A percentile compares a stretch with the other conserved stretches of the same genome.
Conservation (phyloP, 495 filamentous ascomycete genomes). For the Chaetomium fimeti region DNA sequence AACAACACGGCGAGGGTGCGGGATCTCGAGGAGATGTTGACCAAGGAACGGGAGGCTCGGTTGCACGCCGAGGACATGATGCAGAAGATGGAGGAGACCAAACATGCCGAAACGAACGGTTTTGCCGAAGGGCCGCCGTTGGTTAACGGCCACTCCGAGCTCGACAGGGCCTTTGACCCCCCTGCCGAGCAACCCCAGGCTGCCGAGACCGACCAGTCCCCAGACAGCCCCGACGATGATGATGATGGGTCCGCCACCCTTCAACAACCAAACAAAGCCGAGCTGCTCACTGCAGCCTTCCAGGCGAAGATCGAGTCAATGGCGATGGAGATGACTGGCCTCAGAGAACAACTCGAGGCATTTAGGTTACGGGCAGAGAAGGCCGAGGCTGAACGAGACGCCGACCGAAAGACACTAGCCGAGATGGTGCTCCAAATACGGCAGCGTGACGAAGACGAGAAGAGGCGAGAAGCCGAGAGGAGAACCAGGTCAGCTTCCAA, state of each 20-base stretch:
- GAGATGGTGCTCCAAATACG: slow-evolving; percentile 88
- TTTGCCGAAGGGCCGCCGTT: slow-evolving; percentile 26
- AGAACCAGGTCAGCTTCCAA: slow-evolving; percentile 28
- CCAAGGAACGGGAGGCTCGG: slow-evolving; percentile 75
- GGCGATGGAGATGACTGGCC: slow-evolving; percentile 76
- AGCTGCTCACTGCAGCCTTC: slow-evolving; percentile 50
- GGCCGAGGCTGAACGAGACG: slow-evolving; percentile 70
- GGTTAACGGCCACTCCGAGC: slow-evolving; percentile 36
- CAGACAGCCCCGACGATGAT: slow-evolving; percentile 27
- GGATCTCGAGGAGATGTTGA: slow-evolving; percentile 75
- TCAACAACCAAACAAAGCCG: slow-evolving; percentile 45
- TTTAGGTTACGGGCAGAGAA: slow-evolving; percentile 75
- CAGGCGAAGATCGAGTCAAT: slow-evolving; percentile 76
- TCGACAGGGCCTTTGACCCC: slow-evolving; percentile 43
- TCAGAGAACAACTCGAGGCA: slow-evolving; percentile 73
- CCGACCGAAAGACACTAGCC: slow-evolving; percentile 67
- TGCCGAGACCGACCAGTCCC: slow-evolving; percentile 18
- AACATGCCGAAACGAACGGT: slow-evolving; percentile 41
- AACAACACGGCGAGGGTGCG: slow-evolving; percentile 72
- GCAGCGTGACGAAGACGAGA: slow-evolving; percentile 57
- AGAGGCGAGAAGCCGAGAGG: slow-evolving; percentile 32
- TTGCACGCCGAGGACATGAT: slow-evolving; percentile 80
- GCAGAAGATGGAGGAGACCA: slow-evolving; percentile 61
- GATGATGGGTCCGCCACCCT: slow-evolving; percentile 28
- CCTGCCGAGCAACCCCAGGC: slow-evolving; percentile 36